Evolutionary conservation across 805 yeast genomes (phyloP).

Genomic region (Candida jianshihensis): DNA sequence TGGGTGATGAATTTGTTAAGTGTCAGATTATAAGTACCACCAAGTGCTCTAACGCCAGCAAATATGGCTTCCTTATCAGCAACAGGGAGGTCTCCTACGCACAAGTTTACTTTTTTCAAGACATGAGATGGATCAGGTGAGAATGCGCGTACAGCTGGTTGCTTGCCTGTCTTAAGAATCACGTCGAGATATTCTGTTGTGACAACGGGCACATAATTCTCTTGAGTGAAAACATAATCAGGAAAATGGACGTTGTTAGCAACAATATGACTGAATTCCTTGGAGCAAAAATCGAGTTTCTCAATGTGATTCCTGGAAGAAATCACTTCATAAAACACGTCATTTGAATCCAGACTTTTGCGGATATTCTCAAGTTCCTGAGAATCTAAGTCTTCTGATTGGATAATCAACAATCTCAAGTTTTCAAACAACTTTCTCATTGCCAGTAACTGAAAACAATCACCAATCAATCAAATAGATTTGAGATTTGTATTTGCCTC

Average conservation of each 20-base stretch:
- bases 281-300: slow-evolving; percentile 9
- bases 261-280: slow-evolving; percentile 37
- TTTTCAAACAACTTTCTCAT: slow-evolving; percentile 1
- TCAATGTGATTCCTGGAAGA: slow-evolving; percentile 1
- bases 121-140: slow-evolving; percentile 68
- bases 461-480: too few species aligned
- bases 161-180: slow-evolving; percentile 33
- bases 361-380: background rate
- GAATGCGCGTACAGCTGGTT: slow-evolving; percentile 48
- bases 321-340: background rate
- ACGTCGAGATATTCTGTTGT: slow-evolving; percentile 53
- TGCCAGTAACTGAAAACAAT: too few species aligned
- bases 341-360: background rate
- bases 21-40: slow-evolving; percentile 62
- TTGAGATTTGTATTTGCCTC: background rate
- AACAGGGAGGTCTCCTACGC: slow-evolving; percentile 49
- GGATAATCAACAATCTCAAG: background rate
- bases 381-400: background rate
- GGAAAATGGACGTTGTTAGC: slow-evolving; percentile 43
- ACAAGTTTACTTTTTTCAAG: slow-evolving; percentile 53
- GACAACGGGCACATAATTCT: slow-evolving; percentile 59
- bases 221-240: slow-evolving; percentile 39
- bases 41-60: slow-evolving; percentile 61
- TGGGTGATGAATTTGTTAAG: slow-evolving; percentile 75
- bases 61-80: slow-evolving; percentile 63